A percentile compares a stretch with the other conserved stretches of the same genome.
phyloP scores from a whole-genome alignment of 768 basidiomycete genomes.

The Leucocoprinus sp. region DNA sequence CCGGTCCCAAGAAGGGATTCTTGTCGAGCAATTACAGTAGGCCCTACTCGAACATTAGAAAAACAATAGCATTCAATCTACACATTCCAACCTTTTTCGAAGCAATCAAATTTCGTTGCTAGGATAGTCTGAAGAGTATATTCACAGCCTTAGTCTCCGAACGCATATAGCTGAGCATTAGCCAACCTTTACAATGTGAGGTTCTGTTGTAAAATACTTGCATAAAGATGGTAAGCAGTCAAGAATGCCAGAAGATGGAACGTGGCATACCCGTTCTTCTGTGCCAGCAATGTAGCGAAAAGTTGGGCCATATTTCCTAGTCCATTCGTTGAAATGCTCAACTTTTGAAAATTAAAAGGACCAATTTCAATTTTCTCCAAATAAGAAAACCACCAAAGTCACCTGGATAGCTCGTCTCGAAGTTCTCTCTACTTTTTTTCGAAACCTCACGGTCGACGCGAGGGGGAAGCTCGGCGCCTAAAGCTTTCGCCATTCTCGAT shows the following conservation, averaged over 20 bases:
- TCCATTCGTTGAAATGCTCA: too few relatives aligned
- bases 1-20: conserved; percentile 42
- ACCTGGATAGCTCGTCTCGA: conserved; percentile 4
- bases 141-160: neutral
- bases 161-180: too few relatives aligned
- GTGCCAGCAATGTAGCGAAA: too few relatives aligned
- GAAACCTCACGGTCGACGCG: conserved; percentile 11
- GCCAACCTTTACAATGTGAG: too few relatives aligned
- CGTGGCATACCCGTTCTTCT: too few relatives aligned
- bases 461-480: conserved; percentile 13
- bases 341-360: too few relatives aligned
- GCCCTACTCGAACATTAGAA: neutral
- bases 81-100: conserved; percentile 38
- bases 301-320: too few relatives aligned
- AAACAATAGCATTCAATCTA: neutral
- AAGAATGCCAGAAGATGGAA: neutral
- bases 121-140: conserved; percentile 39
- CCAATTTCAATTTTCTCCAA: neutral
- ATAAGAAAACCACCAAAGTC: neutral
- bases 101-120: conserved; percentile 39
- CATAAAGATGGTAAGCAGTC: neutral
- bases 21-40: conserved; percentile 17
- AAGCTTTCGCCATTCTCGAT: conserved; percentile 4
- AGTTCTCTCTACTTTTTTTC: neutral
- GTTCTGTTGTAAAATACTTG: conserved; percentile 36